Conservation (phyloP, 371 early-diverging fungal genomes). For the Lichtheimia ornata region DNA sequence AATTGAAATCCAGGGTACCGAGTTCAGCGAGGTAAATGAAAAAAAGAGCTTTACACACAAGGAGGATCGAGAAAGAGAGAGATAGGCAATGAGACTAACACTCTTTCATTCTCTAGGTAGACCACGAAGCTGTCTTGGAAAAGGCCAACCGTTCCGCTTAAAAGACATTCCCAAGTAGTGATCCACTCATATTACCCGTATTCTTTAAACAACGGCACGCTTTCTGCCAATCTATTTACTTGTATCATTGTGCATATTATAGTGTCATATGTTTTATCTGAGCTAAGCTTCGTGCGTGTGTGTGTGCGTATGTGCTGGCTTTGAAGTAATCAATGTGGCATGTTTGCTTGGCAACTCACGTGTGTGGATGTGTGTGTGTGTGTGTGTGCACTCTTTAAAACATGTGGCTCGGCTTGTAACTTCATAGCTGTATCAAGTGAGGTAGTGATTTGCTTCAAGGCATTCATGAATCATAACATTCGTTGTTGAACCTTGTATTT, state of each 20-base stretch:
- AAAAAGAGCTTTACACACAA: not conserved
- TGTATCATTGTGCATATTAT: not conserved
- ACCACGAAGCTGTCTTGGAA: conserved; percentile 74
- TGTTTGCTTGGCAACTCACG: too few species aligned
- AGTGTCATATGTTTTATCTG: too few species aligned
- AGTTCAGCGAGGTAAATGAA: conserved; percentile 57
- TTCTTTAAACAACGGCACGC: not conserved
- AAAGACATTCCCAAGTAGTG: conserved; percentile 1
- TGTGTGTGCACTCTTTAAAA: too few species aligned
- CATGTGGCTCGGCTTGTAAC: too few species aligned
- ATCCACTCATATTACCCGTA: not conserved
- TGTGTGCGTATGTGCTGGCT: not conserved
- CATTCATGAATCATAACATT: too few species aligned
- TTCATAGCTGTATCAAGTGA: too few species aligned
- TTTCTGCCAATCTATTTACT: not conserved
- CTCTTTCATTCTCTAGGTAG: conserved; percentile 52
- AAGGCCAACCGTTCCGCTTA: conserved; percentile 56
- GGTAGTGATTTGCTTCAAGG: too few species aligned
- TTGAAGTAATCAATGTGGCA: not conserved
- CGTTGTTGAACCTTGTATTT: too few species aligned
- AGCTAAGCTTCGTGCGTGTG: not conserved
- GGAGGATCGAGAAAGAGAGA: not conserved
- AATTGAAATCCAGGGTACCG: conserved; percentile 87
- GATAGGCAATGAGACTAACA: not conserved
- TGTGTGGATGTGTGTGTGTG: too few species aligned